Base-by-base conservation (phyloP, 768 basidiomycete genomes). In the Hygrocybe coccinea region DNA sequence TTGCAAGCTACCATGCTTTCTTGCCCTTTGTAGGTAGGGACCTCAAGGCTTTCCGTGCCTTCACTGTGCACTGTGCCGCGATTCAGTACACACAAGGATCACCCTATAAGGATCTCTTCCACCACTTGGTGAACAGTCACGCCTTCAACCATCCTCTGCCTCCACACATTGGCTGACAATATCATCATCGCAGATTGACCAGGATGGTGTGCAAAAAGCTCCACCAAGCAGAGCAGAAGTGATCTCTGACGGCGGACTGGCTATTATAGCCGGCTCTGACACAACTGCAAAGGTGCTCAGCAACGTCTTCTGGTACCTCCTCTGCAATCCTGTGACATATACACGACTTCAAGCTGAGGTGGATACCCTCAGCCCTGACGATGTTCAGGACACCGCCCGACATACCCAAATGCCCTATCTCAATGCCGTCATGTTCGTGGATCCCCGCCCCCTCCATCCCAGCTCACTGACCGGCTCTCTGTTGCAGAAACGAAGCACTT, bases 201-300 rank as follows among this genome's bases (percentile, higher is more conserved):
- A 66, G 54, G 64, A 63, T 2, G 63, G 62, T 19, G 50, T 60
- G 12, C 65, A 67, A 50, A 66, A 61, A 43, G 56, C 60, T 29
- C 54, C 58, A 14, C 67, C 63, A 14, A 47, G 49, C 10, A 52
- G 59, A 21, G 48, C 55, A 11, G 56, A 69, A 21, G 56, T 61
- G 25, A 58, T 64, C 10, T 67, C 72, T 0, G 74, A 79, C 37
- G 68, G 69, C 12, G 56, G 67, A 2, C 68, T 79, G 24, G 66
- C 66, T 12, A 67, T 71, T 41, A 57, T 67, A 11, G 80, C 79
- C 10, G 80, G 80, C 9, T 69, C 78, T 21, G 80, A 81, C 59
- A 82, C 80, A 1, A 74, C 75, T 15, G 69, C 76, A 5, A 70
- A 69, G 4, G 70, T 69, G 1, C 60, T 81, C 5, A 68, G 60